phyloP scores from a whole-genome alignment of 2,329 filamentous ascomycete species.

The Sporothrix phasma region DNA sequence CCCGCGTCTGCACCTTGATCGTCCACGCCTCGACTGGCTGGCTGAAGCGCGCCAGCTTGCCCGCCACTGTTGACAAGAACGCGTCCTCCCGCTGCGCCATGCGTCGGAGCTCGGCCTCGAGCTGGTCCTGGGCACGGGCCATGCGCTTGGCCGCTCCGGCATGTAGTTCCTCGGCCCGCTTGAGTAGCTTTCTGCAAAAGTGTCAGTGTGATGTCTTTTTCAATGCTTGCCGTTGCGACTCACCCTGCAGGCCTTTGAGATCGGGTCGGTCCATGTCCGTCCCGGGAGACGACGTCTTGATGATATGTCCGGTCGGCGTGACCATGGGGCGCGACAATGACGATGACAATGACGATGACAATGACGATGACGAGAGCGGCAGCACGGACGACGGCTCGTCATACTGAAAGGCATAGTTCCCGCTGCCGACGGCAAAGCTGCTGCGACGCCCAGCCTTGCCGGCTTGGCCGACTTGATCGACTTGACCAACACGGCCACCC shows the following conservation, averaged over 20 bases:
- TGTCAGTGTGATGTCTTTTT: not conserved
- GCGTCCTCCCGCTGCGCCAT: constrained; percentile 9
- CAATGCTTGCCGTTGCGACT: not conserved
- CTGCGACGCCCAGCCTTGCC: too few relatives aligned
- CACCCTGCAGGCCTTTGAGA: not conserved
- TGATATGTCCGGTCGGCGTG: not conserved
- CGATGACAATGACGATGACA: not conserved
- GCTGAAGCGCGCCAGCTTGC: constrained; percentile 7
- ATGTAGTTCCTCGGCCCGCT: constrained; percentile 15
- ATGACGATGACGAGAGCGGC: not conserved
- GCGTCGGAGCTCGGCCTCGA: constrained; percentile 11
- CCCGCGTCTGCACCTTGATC: constrained; percentile 15
- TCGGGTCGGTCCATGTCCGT: not conserved
- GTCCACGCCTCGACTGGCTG: constrained; percentile 13
- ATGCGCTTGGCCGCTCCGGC: constrained; percentile 13
- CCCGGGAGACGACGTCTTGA: not conserved
- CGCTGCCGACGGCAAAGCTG: not conserved
- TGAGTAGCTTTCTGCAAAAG: constrained; percentile 16
- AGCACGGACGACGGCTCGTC: not conserved
- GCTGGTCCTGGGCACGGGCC: not conserved
- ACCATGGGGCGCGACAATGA: not conserved
- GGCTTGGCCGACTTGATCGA: too few relatives aligned
- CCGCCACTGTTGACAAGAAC: constrained; percentile 1
- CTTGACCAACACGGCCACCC: not conserved
- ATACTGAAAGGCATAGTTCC: not conserved